Evolutionary conservation across 2,329 filamentous ascomycete species (phyloP).

Genomic region (Ophiostoma ips): DNA sequence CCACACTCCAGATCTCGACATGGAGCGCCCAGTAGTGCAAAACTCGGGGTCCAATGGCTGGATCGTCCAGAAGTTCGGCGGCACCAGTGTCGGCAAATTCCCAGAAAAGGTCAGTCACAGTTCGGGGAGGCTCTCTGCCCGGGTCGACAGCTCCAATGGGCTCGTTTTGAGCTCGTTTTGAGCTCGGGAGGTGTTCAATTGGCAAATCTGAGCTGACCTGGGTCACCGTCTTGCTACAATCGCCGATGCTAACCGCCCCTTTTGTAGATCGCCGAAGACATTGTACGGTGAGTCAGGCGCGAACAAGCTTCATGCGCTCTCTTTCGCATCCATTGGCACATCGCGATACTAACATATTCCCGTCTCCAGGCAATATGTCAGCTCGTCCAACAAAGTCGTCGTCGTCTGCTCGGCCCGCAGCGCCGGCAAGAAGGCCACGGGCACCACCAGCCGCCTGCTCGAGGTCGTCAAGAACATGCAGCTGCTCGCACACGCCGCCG

Average conservation of each 20-base stretch:
- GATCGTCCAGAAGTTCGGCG: slow-evolving; percentile 49
- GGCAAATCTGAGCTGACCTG: no score
- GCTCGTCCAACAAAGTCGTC: slow-evolving; percentile 54
- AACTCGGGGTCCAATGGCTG: slow-evolving; percentile 20
- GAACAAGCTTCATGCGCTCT: no score
- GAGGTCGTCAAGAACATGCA: slow-evolving; percentile 46
- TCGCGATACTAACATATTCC: neutral
- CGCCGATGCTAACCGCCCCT: neutral
- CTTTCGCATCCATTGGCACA: neutral
- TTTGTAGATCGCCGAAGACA: slow-evolving; percentile 16
- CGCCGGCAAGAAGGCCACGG: slow-evolving; percentile 84
- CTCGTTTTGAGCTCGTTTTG: neutral
- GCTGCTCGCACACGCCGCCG: slow-evolving; percentile 35
- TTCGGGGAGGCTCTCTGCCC: no score
- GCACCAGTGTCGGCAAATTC: slow-evolving; percentile 45
- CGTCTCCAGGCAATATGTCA: slow-evolving; percentile 11
- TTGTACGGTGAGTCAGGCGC: slow-evolving; percentile 13
- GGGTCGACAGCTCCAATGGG: neutral
- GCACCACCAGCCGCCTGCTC: slow-evolving; percentile 78
- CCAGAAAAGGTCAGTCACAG: slow-evolving; percentile 30
- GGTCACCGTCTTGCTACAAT: neutral
- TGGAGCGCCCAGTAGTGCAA: slow-evolving; percentile 9
- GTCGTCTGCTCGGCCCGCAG: slow-evolving; percentile 94
- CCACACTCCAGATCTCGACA: slow-evolving; percentile 3
- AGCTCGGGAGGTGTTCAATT: neutral